These are phyloP conservation scores for Tetrapisispora pingtungensis DNA, from an alignment of 805 yeast genomes.

Conservation along the genomic window DNA sequence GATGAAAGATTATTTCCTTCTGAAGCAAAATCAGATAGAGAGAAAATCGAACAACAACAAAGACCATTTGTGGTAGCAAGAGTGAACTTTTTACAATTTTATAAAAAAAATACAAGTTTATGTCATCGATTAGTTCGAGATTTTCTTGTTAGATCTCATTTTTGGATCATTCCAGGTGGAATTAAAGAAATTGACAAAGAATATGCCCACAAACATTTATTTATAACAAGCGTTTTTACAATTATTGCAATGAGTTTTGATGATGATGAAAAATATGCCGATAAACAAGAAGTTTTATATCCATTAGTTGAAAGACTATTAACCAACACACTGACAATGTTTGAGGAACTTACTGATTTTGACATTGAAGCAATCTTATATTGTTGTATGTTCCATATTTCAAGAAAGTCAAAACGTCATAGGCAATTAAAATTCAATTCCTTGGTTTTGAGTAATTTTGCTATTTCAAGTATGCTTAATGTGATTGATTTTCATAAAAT, in stretches of 20 bases:
- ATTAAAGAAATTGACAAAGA: conserved; percentile 37
- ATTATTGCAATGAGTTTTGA: conserved; percentile 48
- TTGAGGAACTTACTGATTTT: conserved; percentile 46
- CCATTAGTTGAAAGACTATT: conserved; percentile 40
- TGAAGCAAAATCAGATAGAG: conserved; percentile 20
- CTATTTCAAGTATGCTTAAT: conserved; percentile 39
- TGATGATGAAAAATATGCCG: conserved; percentile 39
- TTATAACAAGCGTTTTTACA: conserved; percentile 45
- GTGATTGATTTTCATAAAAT: conserved; percentile 38
- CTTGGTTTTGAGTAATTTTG: conserved; percentile 44
- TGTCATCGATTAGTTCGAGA: conserved; percentile 38
- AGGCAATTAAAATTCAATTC: conserved; percentile 43
- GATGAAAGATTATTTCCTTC: conserved; percentile 33
- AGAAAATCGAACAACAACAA: conserved; percentile 23
- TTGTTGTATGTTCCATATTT: conserved; percentile 43
- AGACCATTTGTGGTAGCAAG: conserved; percentile 32
- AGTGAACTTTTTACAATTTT: conserved; percentile 39
- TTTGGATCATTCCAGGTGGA: conserved; percentile 56
- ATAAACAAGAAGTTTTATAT: conserved; percentile 39
- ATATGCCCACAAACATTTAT: conserved; percentile 43
- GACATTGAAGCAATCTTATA: conserved; percentile 53
- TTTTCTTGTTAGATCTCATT: conserved; percentile 44
- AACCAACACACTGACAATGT: conserved; percentile 38
- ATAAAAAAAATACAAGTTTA: conserved; percentile 33
- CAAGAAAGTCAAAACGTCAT: conserved; percentile 38